Base-by-base conservation (phyloP, 257 asterid genomes). In the Linaria vulgaris region DNA sequence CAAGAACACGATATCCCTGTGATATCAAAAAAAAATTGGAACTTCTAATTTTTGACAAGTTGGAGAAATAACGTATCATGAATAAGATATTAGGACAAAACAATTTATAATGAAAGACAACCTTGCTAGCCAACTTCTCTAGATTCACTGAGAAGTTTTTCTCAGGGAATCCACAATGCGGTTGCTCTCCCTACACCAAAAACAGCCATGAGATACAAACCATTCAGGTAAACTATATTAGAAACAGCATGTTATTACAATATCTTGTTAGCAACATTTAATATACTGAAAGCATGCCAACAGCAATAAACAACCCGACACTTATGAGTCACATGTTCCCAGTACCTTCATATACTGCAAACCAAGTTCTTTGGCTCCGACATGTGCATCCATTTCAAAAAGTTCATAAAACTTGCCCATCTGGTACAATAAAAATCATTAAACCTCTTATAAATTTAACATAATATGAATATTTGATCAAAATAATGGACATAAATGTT, bases 81-180 rank as follows among this genome's bases (percentile, higher is more conserved):
- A 54, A 19, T 16, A 58, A 59, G 30, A 61, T 41, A 54, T 53
- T 41, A 14, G 48, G 62, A 12, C 16, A 38, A 48, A 64, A 69
- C 47, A 44, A 39, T 43, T 60, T 61, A 67, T 13, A 39, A 52
- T 62, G 44, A 62, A 64, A 52, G 56, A 68, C 56, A 61, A 92
- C 99, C 99, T 89, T 92, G 65, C 73, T 82, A 30, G 99, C 96
- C 68, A 92, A 82, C 83, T 89, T 92, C 83, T 92, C 97, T 24
- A 83, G 79, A 68, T 92, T 83, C 74, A 81, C 57, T 49, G 94
- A 79, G 80, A 87, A 92, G 86, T 89, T 92, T 78, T 82, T 92
- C 79, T 92, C 99, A 58, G 99, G 99, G 77, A 92, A 92, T 53
- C 99, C 99, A 82, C 99, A 92, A 73, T 92, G 99, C 50, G 99